Base-by-base conservation (phyloP, 2,329 filamentous ascomycete genomes). In the Rhexocercosporidium sp. region DNA sequence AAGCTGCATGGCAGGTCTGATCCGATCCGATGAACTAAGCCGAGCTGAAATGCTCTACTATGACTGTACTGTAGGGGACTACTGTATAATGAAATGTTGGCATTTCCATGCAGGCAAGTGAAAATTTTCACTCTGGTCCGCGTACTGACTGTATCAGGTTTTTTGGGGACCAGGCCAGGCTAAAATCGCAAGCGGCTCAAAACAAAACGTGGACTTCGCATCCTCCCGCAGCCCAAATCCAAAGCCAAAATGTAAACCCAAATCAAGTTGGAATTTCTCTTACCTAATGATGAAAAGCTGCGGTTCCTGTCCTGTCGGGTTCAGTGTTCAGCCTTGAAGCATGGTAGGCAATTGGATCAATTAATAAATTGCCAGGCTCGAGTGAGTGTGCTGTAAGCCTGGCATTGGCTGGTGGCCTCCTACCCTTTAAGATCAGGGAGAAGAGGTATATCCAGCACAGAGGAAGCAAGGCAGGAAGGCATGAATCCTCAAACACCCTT, bases 51-150 rank as follows among this genome's bases (percentile, higher is more conserved):
- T 27, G 47, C 47, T 53, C 14, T 37, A 31, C 29, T 56, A 37
- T 37, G 31, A 22, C 53, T 37, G 27, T 34, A 8, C 29, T 37
- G 25, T 53, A 6, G 25, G 25, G 22, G 27, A 56, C 18, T 16
- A 11, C 14, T 25, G 5, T 20, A 20, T n/a, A 4, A 9, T 20
- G 44, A 18, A 9, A 20, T 57, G 54, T 57, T 41, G 34, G 53
- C 53, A 39, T 56, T 39, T n/a, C 9, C 53, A 56, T 56, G 53
- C 53, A 56, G 20, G 54, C 54, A 25, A 27, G 54, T 39, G 54
- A 57, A 57, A 57, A 39, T 57, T 39, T 57, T 57, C 53, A 56
- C 53, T 34, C 18, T 9, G 27, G 49, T 22, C n/a, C 29, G 20
- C n/a, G n/a, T n/a, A n/a, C n/a, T n/a, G n/a, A n/a, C n/a, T n/a